Percentiles rank a stretch among this genome's conserved stretches.
Evolutionary conservation across 2,329 filamentous ascomycete species (phyloP).

Genomic region (Fusarium newnesense): DNA sequence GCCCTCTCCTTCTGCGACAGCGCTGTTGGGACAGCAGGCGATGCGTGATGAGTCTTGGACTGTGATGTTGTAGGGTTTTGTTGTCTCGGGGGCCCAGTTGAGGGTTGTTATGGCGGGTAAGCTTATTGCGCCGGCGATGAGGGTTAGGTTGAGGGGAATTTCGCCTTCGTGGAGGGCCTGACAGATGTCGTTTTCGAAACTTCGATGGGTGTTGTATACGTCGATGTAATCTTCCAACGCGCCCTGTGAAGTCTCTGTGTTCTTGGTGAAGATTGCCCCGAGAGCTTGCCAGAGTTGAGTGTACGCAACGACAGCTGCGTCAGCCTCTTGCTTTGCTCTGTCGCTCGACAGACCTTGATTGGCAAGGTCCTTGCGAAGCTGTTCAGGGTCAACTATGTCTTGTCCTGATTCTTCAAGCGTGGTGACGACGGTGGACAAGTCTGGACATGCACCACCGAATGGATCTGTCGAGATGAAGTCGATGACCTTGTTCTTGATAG

Average conservation of each 20-base stretch:
- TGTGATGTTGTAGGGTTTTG: constrained; percentile 45
- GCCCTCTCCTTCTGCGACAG: constrained; percentile 34
- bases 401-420: constrained; percentile 44
- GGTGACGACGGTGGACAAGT: constrained; percentile 49
- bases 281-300: constrained; percentile 47
- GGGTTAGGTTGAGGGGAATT: constrained; percentile 48
- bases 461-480: constrained; percentile 50
- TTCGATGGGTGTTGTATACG: constrained; percentile 45
- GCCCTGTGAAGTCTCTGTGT: constrained; percentile 20
- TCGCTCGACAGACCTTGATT: constrained; percentile 35
- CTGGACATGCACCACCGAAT: constrained; percentile 50
- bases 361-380: constrained; percentile 43
- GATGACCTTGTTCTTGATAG: constrained; percentile 47
- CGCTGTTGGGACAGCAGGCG: constrained; percentile 49
- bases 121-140: constrained; percentile 46
- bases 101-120: constrained; percentile 46
- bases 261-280: constrained; percentile 46
- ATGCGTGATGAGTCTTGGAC: constrained; percentile 48
- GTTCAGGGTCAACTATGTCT: constrained; percentile 44
- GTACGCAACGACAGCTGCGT: constrained; percentile 44
- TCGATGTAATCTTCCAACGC: constrained; percentile 47
- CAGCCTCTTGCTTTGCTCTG: constrained; percentile 34
- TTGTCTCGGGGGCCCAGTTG: constrained; percentile 43
- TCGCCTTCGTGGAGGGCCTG: constrained; percentile 47
- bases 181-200: constrained; percentile 49